Evolutionary conservation across 371 early-diverging fungal genomes (phyloP), one percentile per base, ranked within the genome.

Genomic region (Paraphysoderma sedebokerense): DNA sequence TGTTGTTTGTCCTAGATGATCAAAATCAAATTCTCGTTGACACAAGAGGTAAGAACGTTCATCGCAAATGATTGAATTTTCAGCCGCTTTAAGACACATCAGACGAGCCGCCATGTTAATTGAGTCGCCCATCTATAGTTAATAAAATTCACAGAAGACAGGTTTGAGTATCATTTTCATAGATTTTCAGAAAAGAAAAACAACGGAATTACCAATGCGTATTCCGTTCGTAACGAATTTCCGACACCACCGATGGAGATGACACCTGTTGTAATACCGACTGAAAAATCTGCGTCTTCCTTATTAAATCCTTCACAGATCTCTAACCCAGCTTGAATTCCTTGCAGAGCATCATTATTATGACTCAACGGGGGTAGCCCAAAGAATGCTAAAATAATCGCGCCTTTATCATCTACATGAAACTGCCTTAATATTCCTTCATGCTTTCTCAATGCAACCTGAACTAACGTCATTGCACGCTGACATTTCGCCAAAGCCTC

Each of bases 61-160:
- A 46, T 72, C 72, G 50, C 68, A 68, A 11, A 70, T 49, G 0
- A 71, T 56, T 2, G 55, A 45, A 19, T 27, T 23, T 5, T 48
- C 29, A 20, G 65, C 65, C n/a, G 49, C 54, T 0, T 40, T 41
- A 8, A 53, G 60, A 38, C 57, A 62, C 72, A 72, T 72, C 9
- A 72, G 44, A 8, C 72, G 50, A 3, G 72, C 72, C 2, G 72
- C 72, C 72, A 72, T 72, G 52, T 72, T 72, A 38, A 72, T 71
- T 5, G 67, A 61, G 42, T 72, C 72, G n/a, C 72, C 72, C 68
- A 71, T 71, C 70, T 70, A 31, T 9, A 39, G 17, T 12, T 23
- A 28, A 2, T 28, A 4, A 9, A 3, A n/a, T n/a, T 3, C 15
- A 15, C 35, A 35, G 15, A 35, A 35, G 19, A 35, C 35, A 19